Base-by-base conservation (phyloP, 306 rosid species). In the Abrus pulchellus region DNA sequence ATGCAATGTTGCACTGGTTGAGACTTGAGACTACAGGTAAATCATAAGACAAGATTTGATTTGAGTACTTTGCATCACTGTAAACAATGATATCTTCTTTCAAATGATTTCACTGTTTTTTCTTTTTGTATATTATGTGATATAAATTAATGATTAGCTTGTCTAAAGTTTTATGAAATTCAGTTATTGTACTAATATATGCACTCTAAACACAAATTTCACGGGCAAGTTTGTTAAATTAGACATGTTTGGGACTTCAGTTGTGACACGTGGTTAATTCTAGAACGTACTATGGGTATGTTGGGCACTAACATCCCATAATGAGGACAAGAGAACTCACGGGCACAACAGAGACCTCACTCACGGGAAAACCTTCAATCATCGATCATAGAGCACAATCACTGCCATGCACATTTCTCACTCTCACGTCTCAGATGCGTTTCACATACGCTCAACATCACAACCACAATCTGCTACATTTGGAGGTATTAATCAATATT, bases 341-440 rank as follows among this genome's bases (percentile, higher is more conserved):
- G 88, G 83, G 80, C 76, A 29, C 73, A 70, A 71, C 83, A 63
- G 52, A 76, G 50, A 1, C 72, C 85, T 14, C 20, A 52, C 72
- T 85, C 85, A 85, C 88, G 88, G 78, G 87, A 75, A 5, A 49
- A 60, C 47, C 56, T 76, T 69, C 78, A 27, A 48, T 80, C 82
- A 69, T 54, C 65, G 40, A 76, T 36, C 71, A 55, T n/a, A 52
- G 40, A 71, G 47, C 64, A 80, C 28, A 49, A 60, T 34, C 49
- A 74, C 9, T 55, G n/a, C 29, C 77, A 44, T 30, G 13, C 50
- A 47, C 14, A 8, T 5, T 57, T 71, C 56, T 5, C 79, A 40
- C 61, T 40, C 50, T 5, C 74, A 76, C 67, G 66, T n/a, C 59
- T 59, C 56, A 9, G 49, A 33, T 14, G 74, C 75, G 48, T 40